Base-by-base conservation (phyloP, 192 early-diverging fungal genomes). In the Linnemannia elongata region DNA sequence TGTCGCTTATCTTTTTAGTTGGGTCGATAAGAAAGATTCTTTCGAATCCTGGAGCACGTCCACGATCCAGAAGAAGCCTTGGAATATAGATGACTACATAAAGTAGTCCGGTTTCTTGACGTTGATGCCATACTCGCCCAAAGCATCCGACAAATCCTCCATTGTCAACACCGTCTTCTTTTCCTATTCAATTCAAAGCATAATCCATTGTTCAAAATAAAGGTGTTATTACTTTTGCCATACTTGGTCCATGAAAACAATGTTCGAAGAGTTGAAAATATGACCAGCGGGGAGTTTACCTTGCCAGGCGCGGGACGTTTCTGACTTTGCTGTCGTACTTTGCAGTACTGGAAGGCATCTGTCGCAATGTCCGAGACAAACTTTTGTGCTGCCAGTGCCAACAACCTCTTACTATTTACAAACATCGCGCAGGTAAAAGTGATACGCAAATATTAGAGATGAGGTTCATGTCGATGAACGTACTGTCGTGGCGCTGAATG, bases 21-120 rank as follows among this genome's bases (percentile, higher is more conserved):
- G 38, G 1, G 38, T 39, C 38, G 38, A 39, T 39, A 39, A 39
- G 38, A 39, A 39, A 39, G 38, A 6, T 39, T 5, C 6, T 39
- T 6, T 13, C 44, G 13, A 45, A 45, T 1, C 44, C 44, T 13
- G 44, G 2, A 45, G 44, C 44, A 45, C 44, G 44, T 45, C 12
- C 44, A 15, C 17, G 12, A 41, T 24, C 30, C 70, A 72, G 20
- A 72, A 72, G 9, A 22, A 44, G 1, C 7, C 2, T 20, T 22
- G 22, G 49, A 18, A 18, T 22, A 18, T 22, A 52, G 8, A 3
- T 20, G 15, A 60, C 63, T 80, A 87, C 76, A 80, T 76, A 42
- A 68, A 98, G 89, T 97, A 98, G 27, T 99, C 97, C 12, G 97
- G 98, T 77, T 99, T 99, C 83, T 96, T 97, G 73, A 98, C 92